Conservation (phyloP, 2,329 filamentous ascomycete species). For the Ophiostoma ips region DNA sequence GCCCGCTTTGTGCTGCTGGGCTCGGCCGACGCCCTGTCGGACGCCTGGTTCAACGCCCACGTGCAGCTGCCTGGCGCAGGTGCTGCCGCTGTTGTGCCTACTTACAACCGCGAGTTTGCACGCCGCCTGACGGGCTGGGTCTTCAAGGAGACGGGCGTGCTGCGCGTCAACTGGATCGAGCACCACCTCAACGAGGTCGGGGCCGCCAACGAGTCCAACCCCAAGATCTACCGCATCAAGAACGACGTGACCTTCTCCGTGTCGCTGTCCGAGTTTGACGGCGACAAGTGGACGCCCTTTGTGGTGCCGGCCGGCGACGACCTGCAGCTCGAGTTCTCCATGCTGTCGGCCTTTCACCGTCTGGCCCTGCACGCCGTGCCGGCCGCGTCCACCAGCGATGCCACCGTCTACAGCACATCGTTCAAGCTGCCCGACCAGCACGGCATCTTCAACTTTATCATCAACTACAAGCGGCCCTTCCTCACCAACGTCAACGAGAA, state of each 20-base stretch:
- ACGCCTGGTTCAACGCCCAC: conserved; percentile 76
- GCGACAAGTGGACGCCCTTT: conserved; percentile 65
- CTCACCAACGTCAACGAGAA: conserved; percentile 84
- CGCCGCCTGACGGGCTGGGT: conserved; percentile 83
- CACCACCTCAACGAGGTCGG: conserved; percentile 53
- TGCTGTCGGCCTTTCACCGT: conserved; percentile 96
- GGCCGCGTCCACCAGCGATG: conserved; percentile 42
- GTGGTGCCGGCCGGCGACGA: conserved; percentile 53
- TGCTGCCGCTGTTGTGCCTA: conserved; percentile 35
- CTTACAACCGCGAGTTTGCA: conserved; percentile 74
- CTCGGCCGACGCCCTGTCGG: conserved; percentile 71
- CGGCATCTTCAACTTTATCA: conserved; percentile 95
- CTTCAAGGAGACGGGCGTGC: conserved; percentile 84
- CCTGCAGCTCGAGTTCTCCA: conserved; percentile 92
- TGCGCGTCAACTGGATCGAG: conserved; percentile 70
- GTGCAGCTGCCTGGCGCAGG: conserved; percentile 46
- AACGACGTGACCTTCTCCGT: conserved; percentile 84
- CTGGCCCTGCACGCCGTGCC: conserved; percentile 49
- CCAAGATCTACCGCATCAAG: conserved; percentile 86
- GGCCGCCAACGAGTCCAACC: conserved; percentile 53
- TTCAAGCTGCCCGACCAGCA: conserved; percentile 92
- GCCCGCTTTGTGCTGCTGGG: conserved; percentile 79
- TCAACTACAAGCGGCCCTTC: conserved; percentile 96
- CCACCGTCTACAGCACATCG: conserved; percentile 56
- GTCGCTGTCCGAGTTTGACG: conserved; percentile 72